These are phyloP conservation scores for Gossypium turneri DNA, from an alignment of 345 rosid genomes.

Conservation along the genomic window DNA sequence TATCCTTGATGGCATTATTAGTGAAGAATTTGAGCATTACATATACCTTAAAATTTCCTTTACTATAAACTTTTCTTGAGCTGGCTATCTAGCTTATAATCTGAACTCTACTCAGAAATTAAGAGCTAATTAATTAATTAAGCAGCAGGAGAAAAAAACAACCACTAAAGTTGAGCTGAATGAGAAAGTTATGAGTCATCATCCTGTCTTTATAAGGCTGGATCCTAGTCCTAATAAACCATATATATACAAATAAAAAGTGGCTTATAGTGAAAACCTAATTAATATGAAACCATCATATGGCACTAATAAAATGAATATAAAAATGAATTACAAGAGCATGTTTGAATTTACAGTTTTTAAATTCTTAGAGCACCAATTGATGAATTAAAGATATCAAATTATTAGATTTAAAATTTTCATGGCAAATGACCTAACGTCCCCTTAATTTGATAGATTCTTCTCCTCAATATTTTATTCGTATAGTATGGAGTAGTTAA, in stretches of 20 bases:
- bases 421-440: conserved; percentile 7
- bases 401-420: background rate
- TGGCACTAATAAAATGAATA: too few species aligned
- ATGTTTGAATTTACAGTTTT: too few species aligned
- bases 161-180: background rate
- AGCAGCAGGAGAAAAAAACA: too few species aligned
- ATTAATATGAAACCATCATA: too few species aligned
- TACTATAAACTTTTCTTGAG: background rate
- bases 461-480: background rate
- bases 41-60: background rate
- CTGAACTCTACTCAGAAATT: background rate
- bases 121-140: background rate
- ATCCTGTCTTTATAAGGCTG: too few species aligned
- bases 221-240: too few species aligned
- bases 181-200: too few species aligned
- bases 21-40: conserved; percentile 2
- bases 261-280: too few species aligned
- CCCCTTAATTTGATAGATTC: background rate
- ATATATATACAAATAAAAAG: too few species aligned
- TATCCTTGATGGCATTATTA: conserved; percentile 12
- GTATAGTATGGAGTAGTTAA: background rate
- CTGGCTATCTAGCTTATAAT: background rate
- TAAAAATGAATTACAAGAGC: too few species aligned
- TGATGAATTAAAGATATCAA: too few species aligned
- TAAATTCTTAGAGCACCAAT: too few species aligned